These are phyloP conservation scores for Salvia miltiorrhiza DNA, from an alignment of 257 asterid species.

Conservation along the genomic window DNA sequence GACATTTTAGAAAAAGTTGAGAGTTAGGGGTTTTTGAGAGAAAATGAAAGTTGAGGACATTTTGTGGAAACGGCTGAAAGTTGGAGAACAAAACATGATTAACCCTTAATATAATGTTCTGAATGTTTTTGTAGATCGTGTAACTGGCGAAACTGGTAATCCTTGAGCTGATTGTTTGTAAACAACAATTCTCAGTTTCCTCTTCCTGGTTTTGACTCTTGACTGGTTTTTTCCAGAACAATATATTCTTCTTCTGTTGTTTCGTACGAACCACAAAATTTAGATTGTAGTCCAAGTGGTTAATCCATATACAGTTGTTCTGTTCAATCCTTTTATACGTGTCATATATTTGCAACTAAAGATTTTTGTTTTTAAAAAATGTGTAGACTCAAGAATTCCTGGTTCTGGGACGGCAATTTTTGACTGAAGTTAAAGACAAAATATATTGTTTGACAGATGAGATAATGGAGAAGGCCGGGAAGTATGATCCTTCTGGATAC, in stretches of 20 bases:
- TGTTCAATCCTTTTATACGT: background rate
- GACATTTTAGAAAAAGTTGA: no score
- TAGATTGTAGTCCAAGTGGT: no score
- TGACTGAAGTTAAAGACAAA: slow-evolving; percentile 79
- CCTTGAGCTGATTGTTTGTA: background rate
- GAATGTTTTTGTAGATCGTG: background rate
- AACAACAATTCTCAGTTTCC: background rate
- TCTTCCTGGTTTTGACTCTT: background rate
- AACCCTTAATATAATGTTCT: background rate
- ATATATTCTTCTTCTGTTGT: no score
- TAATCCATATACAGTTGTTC: no score
- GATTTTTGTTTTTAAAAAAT: slow-evolving; percentile 7
- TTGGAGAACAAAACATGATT: no score
- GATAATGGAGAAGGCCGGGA: slow-evolving; percentile 65
- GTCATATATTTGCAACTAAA: slow-evolving; percentile 17
- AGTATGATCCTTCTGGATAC: slow-evolving; percentile 77
- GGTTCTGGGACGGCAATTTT: slow-evolving; percentile 75
- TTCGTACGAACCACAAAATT: no score
- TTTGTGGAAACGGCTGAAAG: no score
- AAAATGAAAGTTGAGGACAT: no score
- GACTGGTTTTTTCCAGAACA: background rate
- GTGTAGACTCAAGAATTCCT: slow-evolving; percentile 81
- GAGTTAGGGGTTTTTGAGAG: no score
- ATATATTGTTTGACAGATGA: slow-evolving; percentile 81
- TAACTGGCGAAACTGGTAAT: background rate